Evolutionary conservation across 345 rosid species (phyloP).

Genomic region (Anastatica hierochuntica): DNA sequence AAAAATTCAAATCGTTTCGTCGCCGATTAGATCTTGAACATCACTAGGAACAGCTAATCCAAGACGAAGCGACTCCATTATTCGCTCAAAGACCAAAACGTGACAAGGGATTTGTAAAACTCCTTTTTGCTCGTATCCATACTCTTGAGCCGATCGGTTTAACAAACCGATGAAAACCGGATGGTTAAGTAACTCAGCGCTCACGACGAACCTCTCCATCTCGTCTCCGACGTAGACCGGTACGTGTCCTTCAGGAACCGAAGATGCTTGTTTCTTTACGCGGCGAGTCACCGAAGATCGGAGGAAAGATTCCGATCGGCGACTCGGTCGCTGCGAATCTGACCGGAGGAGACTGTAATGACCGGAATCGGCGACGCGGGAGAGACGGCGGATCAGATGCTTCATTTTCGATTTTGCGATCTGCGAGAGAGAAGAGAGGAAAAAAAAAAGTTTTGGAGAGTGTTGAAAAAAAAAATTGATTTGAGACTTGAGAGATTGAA

Average conservation of each 20-base stretch:
- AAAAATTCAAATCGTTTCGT: slow-evolving; percentile 9
- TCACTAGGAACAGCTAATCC: slow-evolving; percentile 44
- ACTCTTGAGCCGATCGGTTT: slow-evolving; percentile 80
- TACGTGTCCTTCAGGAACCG: slow-evolving; percentile 73
- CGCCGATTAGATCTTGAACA: slow-evolving; percentile 34
- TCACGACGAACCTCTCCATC: slow-evolving; percentile 81
- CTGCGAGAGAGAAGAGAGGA: slow-evolving; percentile 1
- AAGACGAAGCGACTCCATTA: slow-evolving; percentile 73
- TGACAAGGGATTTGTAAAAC: slow-evolving; percentile 85
- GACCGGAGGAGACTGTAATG: slow-evolving; percentile 70
- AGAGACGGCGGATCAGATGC: slow-evolving; percentile 78
- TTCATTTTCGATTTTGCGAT: slow-evolving; percentile 39
- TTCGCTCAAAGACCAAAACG: slow-evolving; percentile 63
- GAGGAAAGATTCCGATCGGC: slow-evolving; percentile 17
- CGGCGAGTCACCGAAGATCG: slow-evolving; percentile 24
- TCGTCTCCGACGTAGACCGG: slow-evolving; percentile 93
- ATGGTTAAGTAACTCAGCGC: slow-evolving; percentile 85
- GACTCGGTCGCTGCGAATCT: slow-evolving; percentile 23
- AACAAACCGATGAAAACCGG: slow-evolving; percentile 68
- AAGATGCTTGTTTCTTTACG: slow-evolving; percentile 1
- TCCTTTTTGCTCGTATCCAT: slow-evolving; percentile 91
- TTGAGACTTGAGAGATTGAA: no score
- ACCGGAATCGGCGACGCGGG: slow-evolving; percentile 78
- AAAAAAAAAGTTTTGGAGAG: no score
- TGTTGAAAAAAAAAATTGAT: no score